Percentiles rank a stretch among this genome's conserved stretches.
phyloP scores from a whole-genome alignment of 2,329 filamentous ascomycete species.

The Capronia coronata region DNA sequence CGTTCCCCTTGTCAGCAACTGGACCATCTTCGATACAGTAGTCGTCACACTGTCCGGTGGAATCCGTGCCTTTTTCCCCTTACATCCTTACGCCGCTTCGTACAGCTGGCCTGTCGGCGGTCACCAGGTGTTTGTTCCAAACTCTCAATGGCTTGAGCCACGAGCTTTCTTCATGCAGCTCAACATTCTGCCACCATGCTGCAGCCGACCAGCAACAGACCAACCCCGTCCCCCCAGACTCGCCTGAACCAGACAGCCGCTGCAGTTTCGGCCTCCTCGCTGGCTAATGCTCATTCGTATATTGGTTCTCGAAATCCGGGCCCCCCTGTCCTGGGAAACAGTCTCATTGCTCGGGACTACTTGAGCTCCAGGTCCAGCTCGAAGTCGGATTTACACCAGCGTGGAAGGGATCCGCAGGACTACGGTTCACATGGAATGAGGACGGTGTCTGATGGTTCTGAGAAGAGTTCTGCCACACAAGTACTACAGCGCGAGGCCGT shows the following conservation, averaged over 20 bases:
- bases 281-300: conserved; percentile 17
- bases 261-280: conserved; percentile 22
- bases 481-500: conserved; percentile 8
- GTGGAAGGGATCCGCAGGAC: conserved; percentile 1
- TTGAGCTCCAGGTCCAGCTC: conserved; percentile 29
- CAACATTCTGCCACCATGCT: conserved; percentile 21
- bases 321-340: conserved; percentile 23
- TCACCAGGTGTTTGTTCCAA: conserved; percentile 20
- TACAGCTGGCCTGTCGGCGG: conserved; percentile 25
- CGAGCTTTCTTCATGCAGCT: conserved; percentile 13
- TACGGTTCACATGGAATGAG: conserved; percentile 1
- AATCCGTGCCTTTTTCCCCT: conserved; percentile 5
- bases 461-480: conserved; percentile 3
- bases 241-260: conserved; percentile 20
- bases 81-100: conserved; percentile 9
- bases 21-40: conserved; percentile 6
- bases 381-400: conserved; percentile 8
- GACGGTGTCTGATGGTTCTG: conserved; percentile 10
- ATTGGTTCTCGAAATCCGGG: conserved; percentile 12
- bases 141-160: conserved; percentile 12
- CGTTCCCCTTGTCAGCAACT: conserved; percentile 7
- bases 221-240: conserved; percentile 18
- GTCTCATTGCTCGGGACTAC: conserved; percentile 36
- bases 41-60: conserved; percentile 12
- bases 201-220: conserved; percentile 17